phyloP scores from a whole-genome alignment of 164 flowering plant species.

The Magnolia changhungtana region DNA sequence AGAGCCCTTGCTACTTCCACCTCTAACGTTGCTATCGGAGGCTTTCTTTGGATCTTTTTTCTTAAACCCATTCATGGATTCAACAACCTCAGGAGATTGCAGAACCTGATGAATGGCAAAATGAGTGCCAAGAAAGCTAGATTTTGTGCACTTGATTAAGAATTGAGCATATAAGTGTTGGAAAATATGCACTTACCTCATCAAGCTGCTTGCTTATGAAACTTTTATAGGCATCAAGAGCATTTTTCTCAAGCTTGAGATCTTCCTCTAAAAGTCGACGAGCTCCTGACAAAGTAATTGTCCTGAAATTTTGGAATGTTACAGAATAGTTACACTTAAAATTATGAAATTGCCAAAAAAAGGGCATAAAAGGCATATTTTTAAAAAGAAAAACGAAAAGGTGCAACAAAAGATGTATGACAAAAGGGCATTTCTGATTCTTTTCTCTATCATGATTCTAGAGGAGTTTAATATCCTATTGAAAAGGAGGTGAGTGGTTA shows the following conservation, averaged over 20 bases:
- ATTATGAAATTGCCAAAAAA: too few relatives aligned
- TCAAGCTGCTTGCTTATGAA: slow-evolving; percentile 55
- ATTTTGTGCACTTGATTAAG: not conserved
- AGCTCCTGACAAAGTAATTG: slow-evolving; percentile 54
- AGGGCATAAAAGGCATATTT: not conserved
- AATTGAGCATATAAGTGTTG: not conserved
- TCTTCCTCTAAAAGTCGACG: slow-evolving; percentile 90
- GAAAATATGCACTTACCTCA: slow-evolving; percentile 38
- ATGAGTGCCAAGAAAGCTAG: not conserved
- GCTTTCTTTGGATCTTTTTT: slow-evolving; percentile 33
- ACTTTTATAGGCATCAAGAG: slow-evolving; percentile 68
- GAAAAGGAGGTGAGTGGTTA: too few relatives aligned
- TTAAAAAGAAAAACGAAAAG: too few relatives aligned
- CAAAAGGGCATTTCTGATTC: too few relatives aligned
- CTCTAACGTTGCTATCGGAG: not conserved
- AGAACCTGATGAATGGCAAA: slow-evolving; percentile 39
- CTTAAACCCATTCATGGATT: slow-evolving; percentile 27
- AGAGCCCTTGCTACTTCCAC: slow-evolving; percentile 21
- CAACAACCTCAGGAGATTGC: slow-evolving; percentile 26
- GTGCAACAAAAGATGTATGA: too few relatives aligned
- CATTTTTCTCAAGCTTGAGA: slow-evolving; percentile 60
- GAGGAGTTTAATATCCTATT: too few relatives aligned
- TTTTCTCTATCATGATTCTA: too few relatives aligned
- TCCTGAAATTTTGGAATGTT: slow-evolving; percentile 32
- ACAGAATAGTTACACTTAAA: not conserved